Evolutionary conservation across 2,329 filamentous ascomycete species (phyloP), one percentile per base, ranked within the genome.

Genomic region (Diplocarpon mali): DNA sequence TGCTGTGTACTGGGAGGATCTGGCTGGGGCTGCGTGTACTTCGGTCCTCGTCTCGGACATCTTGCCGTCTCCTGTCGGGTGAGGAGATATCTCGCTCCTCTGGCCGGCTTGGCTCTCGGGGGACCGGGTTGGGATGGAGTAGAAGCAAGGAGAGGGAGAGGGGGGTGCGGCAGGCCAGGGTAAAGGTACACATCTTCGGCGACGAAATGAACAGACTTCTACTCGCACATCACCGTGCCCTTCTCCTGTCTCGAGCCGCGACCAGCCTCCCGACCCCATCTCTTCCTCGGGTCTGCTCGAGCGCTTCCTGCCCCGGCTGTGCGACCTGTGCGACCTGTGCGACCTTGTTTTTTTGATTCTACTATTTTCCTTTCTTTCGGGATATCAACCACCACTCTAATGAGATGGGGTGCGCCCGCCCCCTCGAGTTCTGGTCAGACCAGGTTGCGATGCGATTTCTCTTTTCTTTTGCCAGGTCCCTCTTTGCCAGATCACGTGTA

Each of bases 161-260:
- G 30, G 29, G 10, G 14, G 15, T n/a, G n/a, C 14, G 9, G 40
- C 28, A 35, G 28, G 16, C 29, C 24, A 24, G 38, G 40, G 20
- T n/a, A 32, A 24, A 28, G 28, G 31, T 14, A 40, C 31, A 38
- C 32, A 45, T 40, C 35, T 32, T 40, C 43, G 37, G 43, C 32
- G 24, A 40, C 37, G 38, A 11, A 38, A 43, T 43, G 29, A 45
- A 45, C 38, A 40, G 38, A 37, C 32, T 45, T 45, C 31, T 45
- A 36, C 32, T 31, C n/a, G n/a, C n/a, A n/a, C n/a, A n/a, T n/a
- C n/a, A 29, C 31, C 37, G 35, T 24, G 20, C 17, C 9, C 29
- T 17, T 32, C n/a, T 35, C 30, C 30, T 12, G 30, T 3, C 30
- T 3, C n/a, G n/a, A n/a, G n/a, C n/a, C n/a, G n/a, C n/a, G n/a